A percentile compares a stretch with the other conserved stretches of the same genome.
Conservation (phyloP, 352 stramenopile genomes). For the Globisporangium uncinulatum region DNA sequence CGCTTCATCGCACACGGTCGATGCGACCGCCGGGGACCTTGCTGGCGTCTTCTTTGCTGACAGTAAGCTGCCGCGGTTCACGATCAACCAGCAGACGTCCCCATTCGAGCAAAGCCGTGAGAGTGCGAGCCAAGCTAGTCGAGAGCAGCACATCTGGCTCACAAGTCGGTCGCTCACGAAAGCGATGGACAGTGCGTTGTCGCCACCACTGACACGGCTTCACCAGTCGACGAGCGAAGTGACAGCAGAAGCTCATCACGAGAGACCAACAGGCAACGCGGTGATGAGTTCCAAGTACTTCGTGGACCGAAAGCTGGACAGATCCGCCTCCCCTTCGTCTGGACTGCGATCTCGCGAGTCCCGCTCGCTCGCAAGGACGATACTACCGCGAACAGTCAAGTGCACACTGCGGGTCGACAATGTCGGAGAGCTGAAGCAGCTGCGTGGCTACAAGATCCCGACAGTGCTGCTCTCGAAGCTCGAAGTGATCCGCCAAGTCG, state of each 20-base stretch:
- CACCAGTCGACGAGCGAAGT: neutral
- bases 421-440: conserved; percentile 15
- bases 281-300: conserved; percentile 11
- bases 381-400: conserved; percentile 9
- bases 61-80: conserved; percentile 7
- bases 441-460: conserved; percentile 46
- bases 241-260: neutral
- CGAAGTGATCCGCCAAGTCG: conserved; percentile 84
- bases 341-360: neutral
- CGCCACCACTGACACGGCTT: neutral
- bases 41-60: conserved; percentile 15
- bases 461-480: conserved; percentile 59
- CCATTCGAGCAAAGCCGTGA: neutral
- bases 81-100: neutral
- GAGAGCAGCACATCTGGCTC: conserved; percentile 5
- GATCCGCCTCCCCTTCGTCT: neutral
- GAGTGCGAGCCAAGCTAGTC: too few species aligned
- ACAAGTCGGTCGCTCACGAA: conserved; percentile 9
- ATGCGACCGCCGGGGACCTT: conserved; percentile 5
- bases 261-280: neutral
- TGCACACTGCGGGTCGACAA: conserved; percentile 29
- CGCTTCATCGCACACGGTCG: too few species aligned
- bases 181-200: neutral
- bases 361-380: neutral
- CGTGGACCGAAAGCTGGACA: neutral